Conservation (phyloP, 768 basidiomycete species). For the Leccinellum luteum region DNA sequence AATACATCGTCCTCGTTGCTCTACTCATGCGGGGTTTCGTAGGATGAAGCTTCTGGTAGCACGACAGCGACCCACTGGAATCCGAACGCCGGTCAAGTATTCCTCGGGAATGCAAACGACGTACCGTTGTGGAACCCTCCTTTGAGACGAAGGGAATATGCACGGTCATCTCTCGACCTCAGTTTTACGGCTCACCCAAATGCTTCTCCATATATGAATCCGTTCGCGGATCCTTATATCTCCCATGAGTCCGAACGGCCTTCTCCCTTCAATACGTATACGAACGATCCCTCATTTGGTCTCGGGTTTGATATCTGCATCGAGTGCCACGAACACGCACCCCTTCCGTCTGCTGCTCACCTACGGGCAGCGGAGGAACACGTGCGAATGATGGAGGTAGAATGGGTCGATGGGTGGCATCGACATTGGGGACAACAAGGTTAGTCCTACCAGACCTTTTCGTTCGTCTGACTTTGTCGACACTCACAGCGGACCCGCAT, state of each 20-base stretch:
- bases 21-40: slow-evolving; percentile 3
- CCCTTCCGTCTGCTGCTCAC: slow-evolving; percentile 65
- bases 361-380: slow-evolving; percentile 77
- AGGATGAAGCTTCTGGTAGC: slow-evolving; percentile 28
- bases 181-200: neutral
- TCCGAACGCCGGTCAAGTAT: slow-evolving; percentile 62
- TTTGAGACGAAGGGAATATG: slow-evolving; percentile 12
- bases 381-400: slow-evolving; percentile 57
- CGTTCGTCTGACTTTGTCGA: neutral
- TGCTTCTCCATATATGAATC: slow-evolving; percentile 13
- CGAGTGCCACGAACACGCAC: slow-evolving; percentile 81
- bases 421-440: slow-evolving; percentile 22
- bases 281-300: slow-evolving; percentile 48
- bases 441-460: neutral
- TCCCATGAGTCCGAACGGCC: slow-evolving; percentile 18
- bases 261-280: slow-evolving; percentile 34
- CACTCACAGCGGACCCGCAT: slow-evolving; percentile 10
- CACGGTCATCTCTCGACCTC: neutral
- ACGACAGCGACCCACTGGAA: slow-evolving; percentile 49
- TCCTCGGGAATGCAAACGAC: slow-evolving; percentile 81
- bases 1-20: neutral
- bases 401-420: slow-evolving; percentile 54
- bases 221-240: slow-evolving; percentile 15
- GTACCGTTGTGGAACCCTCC: slow-evolving; percentile 51
- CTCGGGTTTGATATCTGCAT: slow-evolving; percentile 83